phyloP scores from a whole-genome alignment of 352 stramenopile species.

The Phytophthora multivora region DNA sequence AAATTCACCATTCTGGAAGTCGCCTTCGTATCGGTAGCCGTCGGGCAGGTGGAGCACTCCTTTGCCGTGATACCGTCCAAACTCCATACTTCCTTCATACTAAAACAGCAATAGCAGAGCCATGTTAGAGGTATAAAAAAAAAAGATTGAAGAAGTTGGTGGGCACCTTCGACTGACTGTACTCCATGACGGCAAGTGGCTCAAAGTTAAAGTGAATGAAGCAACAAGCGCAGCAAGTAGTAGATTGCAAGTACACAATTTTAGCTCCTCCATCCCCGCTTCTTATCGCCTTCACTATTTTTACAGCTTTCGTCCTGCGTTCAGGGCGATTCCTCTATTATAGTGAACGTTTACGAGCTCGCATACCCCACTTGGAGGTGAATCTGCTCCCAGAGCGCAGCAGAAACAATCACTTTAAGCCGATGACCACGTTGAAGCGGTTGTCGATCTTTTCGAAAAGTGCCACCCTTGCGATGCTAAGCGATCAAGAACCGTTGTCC shows the following conservation, averaged over 20 bases:
- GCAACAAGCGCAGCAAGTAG: not conserved
- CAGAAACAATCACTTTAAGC: not conserved
- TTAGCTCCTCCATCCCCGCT: conserved; percentile 1
- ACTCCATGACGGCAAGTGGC: conserved; percentile 21
- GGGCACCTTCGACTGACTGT: conserved; percentile 37
- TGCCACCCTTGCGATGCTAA: too few relatives aligned
- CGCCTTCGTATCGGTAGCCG: conserved; percentile 77
- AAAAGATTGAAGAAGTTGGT: not conserved
- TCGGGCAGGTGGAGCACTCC: conserved; percentile 61
- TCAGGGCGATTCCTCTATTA: not conserved
- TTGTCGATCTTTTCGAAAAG: too few relatives aligned
- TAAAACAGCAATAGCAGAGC: conserved; percentile 13
- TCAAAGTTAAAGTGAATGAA: conserved; percentile 1
- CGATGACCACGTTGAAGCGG: not conserved
- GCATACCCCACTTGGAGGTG: not conserved
- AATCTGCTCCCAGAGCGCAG: conserved; percentile 7
- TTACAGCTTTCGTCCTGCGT: not conserved
- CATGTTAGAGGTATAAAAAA: conserved; percentile 1
- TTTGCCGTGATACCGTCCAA: conserved; percentile 64
- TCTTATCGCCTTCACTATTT: conserved; percentile 14
- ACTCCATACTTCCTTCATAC: conserved; percentile 65
- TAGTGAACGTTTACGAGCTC: not conserved
- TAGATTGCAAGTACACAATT: too few relatives aligned
- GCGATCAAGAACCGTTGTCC: too few relatives aligned
- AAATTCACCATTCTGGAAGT: conserved; percentile 83